Base-by-base conservation (phyloP, 805 yeast genomes). In the Zygoascus bituminiphila region DNA sequence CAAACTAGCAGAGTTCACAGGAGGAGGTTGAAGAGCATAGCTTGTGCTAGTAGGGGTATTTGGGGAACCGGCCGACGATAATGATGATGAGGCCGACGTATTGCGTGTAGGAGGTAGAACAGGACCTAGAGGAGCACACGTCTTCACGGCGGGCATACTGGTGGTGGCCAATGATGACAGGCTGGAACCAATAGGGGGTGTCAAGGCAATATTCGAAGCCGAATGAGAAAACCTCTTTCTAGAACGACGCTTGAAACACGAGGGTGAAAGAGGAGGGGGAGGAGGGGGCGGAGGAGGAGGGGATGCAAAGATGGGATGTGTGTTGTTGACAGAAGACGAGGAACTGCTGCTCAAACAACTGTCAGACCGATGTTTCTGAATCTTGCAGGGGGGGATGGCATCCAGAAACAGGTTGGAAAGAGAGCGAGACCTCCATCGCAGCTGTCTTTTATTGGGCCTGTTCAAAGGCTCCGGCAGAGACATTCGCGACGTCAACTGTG, bases 1-100 rank as follows among this genome's bases (percentile, higher is more conserved):
- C 55, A 89, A 73, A 26, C 88, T 79, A 60, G 82, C 88, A 44
- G 86, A 68, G 65, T 84, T 85, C 42, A 86, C 86, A 1, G 96
- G 96, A 2, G 96, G 96, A 5, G 56, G 58, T 75, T 2, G 82
- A 19, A 21, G 23, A 12, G 42, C 14, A 20, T 33, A 23, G 14
- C 39, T 33, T 10, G 36, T 10, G 24, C 9, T 38, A 15, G 26
- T 6, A 23, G 48, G 17, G 15, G 46, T 19, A 5, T 4, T 22
- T 2, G 26, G 20, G 2, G 31, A 24, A 7, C 35, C 36, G 21
- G 33, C 42, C 10, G 50, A 7, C 15, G 45, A 19, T 46, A 41
- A 12, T 41, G 49, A 46, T 46, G 45, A 19, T 38, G 44, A 19
- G 26, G 45, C 44, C 19, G 45, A 5, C 24, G 29, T 12, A 9